These are phyloP conservation scores for Balansia obtecta DNA, from an alignment of 2,329 filamentous ascomycete genomes.

Conservation along the genomic window DNA sequence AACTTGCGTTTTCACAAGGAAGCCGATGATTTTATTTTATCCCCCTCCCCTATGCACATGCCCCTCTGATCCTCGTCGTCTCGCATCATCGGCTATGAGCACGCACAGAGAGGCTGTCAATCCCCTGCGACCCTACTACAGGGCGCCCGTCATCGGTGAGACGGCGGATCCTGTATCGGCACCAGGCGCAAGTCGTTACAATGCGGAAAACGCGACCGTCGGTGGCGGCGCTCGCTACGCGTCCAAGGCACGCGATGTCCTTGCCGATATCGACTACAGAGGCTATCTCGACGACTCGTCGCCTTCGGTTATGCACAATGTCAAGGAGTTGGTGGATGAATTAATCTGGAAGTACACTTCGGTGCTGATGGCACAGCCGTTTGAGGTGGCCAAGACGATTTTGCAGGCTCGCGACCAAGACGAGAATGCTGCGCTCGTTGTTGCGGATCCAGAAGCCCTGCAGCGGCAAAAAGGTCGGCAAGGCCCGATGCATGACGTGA, in stretches of 20 bases:
- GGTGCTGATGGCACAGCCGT: constrained; percentile 82
- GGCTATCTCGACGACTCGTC: constrained; percentile 70
- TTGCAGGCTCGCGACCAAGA: constrained; percentile 61
- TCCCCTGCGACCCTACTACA: constrained; percentile 59
- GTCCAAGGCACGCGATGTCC: constrained; percentile 65
- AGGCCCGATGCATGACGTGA: constrained; percentile 24
- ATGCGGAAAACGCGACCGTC: constrained; percentile 29
- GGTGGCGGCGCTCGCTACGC: constrained; percentile 19
- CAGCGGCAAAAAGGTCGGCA: constrained; percentile 19
- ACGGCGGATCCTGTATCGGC: constrained; percentile 24
- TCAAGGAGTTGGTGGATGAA: constrained; percentile 69
- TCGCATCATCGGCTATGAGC: constrained; percentile 26
- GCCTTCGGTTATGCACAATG: constrained; percentile 60
- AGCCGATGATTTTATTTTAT: constrained; percentile 8
- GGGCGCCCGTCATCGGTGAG: constrained; percentile 44
- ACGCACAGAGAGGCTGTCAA: constrained; percentile 39
- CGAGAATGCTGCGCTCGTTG: constrained; percentile 23
- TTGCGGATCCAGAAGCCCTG: constrained; percentile 13
- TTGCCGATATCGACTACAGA: constrained; percentile 85
- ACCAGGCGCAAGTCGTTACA: constrained; percentile 32
- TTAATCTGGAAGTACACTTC: constrained; percentile 86
- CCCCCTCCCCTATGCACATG: constrained; percentile 8
- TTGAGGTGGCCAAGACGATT: constrained; percentile 92
- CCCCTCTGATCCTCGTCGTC: constrained; percentile 11
- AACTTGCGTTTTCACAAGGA: constrained; percentile 6